phyloP scores from a whole-genome alignment of 129 eudicot species.

The Smallanthus sonchifolius region DNA sequence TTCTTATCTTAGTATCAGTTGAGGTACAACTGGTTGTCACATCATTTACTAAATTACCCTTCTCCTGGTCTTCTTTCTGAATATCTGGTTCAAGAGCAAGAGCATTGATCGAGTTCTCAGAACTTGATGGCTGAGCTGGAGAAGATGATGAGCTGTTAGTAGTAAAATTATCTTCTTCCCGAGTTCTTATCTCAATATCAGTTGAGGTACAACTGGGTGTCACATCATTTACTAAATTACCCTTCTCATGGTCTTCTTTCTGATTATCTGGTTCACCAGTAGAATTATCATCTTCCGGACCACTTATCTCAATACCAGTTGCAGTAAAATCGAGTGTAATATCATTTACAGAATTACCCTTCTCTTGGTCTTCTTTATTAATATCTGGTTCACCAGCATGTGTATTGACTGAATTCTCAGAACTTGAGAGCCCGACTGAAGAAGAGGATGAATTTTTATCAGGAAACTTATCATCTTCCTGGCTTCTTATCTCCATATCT shows the following conservation, averaged over 20 bases:
- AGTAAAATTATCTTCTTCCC: conserved; percentile 14
- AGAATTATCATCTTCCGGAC: conserved; percentile 20
- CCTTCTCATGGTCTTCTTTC: conserved; percentile 14
- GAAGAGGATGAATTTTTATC: conserved; percentile 7
- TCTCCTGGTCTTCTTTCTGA: conserved; percentile 24
- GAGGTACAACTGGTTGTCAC: not conserved
- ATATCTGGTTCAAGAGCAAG: conserved; percentile 15
- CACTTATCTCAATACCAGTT: not conserved
- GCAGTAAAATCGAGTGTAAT: not conserved
- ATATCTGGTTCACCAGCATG: conserved; percentile 14
- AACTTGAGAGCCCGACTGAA: not conserved
- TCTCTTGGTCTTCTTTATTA: conserved; percentile 21
- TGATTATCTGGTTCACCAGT: conserved; percentile 1
- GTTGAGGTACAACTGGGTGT: not conserved
- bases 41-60: not conserved
- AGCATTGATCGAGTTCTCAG: conserved; percentile 7
- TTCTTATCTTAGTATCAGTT: not conserved
- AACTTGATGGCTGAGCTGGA: conserved; percentile 4
- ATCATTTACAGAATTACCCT: not conserved
- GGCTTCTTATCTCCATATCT: conserved; percentile 13
- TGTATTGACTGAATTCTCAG: not conserved
- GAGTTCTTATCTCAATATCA: conserved; percentile 19
- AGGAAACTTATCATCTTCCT: conserved; percentile 16
- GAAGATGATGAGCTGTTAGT: conserved; percentile 12
- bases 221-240: not conserved